Evolutionary conservation across 768 basidiomycete genomes (phyloP).

Genomic region (Boletus fagicola): DNA sequence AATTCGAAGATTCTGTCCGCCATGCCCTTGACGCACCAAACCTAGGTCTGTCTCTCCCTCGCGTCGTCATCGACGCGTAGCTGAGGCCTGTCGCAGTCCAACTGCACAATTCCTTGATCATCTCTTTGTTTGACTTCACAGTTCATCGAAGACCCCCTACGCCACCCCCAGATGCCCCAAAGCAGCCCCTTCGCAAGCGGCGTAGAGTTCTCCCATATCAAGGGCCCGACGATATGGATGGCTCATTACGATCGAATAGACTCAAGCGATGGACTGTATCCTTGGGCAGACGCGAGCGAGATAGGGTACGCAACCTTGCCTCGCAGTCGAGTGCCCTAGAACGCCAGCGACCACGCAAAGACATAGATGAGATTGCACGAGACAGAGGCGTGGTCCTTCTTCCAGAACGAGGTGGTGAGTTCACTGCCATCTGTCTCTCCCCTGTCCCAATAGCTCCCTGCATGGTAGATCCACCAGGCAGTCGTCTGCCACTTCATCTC

Average conservation of each 20-base stretch:
- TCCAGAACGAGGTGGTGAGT: conserved; percentile 60
- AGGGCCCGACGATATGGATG: conserved; percentile 57
- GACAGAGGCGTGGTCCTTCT: conserved; percentile 69
- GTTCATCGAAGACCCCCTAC: conserved; percentile 66
- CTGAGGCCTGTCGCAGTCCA: conserved; percentile 50
- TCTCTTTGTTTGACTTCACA: conserved; percentile 79
- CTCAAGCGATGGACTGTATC: conserved; percentile 76
- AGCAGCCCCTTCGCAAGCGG: conserved; percentile 65
- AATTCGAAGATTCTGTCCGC: conserved; percentile 73
- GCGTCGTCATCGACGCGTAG: not conserved
- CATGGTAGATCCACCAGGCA: conserved; percentile 62
- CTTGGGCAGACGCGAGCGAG: conserved; percentile 71
- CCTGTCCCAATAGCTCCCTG: not conserved
- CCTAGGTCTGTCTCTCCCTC: conserved; percentile 38
- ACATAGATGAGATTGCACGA: conserved; percentile 64
- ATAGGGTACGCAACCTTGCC: conserved; percentile 57
- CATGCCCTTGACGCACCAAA: conserved; percentile 58
- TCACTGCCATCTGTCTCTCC: not conserved
- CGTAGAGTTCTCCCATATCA: conserved; percentile 70
- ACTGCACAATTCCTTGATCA: conserved; percentile 80
- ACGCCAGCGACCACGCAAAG: conserved; percentile 43
- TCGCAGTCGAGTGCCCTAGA: conserved; percentile 45
- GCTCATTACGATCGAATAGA: conserved; percentile 57
- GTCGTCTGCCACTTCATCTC: conserved; percentile 68
- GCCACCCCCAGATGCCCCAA: conserved; percentile 59